Percentiles rank a stretch among this genome's conserved stretches.
Conservation (phyloP, 192 early-diverging fungal species). For the Coemansia interrupta region DNA sequence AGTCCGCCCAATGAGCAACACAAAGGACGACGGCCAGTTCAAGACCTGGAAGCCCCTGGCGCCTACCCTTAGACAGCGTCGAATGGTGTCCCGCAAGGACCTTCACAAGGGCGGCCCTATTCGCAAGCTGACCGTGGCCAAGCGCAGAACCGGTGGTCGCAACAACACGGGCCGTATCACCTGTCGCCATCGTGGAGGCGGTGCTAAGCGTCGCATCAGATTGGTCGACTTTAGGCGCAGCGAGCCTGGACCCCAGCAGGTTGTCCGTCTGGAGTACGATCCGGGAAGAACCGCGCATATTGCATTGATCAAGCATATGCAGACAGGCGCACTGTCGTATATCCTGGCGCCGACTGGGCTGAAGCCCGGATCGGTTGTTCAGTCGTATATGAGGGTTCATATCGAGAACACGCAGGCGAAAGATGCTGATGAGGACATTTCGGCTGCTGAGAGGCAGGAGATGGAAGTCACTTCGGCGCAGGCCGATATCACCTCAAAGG, state of each 20-base stretch:
- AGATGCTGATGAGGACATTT: conserved; percentile 9
- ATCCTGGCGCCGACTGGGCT: conserved; percentile 79
- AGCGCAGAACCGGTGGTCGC: conserved; percentile 79
- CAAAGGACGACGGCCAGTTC: conserved; percentile 65
- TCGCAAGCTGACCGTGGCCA: conserved; percentile 74
- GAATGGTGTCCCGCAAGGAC: conserved; percentile 79
- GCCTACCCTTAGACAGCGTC: conserved; percentile 79
- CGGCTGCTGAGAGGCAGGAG: not conserved
- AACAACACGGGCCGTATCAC: conserved; percentile 89
- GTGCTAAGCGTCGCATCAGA: conserved; percentile 83
- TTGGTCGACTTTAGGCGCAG: conserved; percentile 81
- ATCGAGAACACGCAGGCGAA: conserved; percentile 4
- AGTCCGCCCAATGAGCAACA: conserved; percentile 34
- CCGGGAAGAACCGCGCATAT: conserved; percentile 87
- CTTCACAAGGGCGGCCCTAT: conserved; percentile 83
- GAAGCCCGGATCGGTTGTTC: conserved; percentile 70
- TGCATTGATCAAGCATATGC: conserved; percentile 75
- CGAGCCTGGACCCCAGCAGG: conserved; percentile 70
- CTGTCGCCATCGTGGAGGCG: conserved; percentile 89
- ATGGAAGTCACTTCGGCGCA: conserved; percentile 8
- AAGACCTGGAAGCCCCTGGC: conserved; percentile 90
- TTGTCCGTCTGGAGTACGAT: conserved; percentile 92
- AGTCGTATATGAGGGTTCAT: conserved; percentile 47
- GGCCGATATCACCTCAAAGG: conserved; percentile 15
- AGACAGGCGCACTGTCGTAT: conserved; percentile 76